Conservation (phyloP, 2,329 filamentous ascomycete species). For the Chaetomium globosum region DNA sequence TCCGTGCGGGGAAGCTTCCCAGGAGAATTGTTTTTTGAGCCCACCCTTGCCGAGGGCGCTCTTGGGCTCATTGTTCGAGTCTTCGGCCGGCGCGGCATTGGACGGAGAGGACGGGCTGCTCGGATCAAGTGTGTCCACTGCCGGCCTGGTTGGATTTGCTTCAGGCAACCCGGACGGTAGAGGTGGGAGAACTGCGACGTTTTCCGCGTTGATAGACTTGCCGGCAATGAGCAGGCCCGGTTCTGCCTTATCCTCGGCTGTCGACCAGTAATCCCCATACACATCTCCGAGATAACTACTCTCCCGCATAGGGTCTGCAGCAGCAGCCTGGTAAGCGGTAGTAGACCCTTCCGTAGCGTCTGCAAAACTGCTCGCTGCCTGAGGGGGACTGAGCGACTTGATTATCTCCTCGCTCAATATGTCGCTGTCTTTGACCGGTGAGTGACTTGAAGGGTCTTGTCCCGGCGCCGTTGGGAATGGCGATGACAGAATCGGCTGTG, state of each 20-base stretch:
- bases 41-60: background rate
- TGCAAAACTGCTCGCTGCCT: constrained; percentile 34
- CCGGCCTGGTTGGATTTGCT: background rate
- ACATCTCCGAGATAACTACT: constrained; percentile 67
- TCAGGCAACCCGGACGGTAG: background rate
- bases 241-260: constrained; percentile 47
- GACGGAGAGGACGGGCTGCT: background rate
- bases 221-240: background rate
- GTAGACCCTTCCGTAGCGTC: constrained; percentile 31
- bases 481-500: constrained; percentile 44
- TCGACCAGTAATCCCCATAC: constrained; percentile 69
- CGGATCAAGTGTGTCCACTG: background rate
- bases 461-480: constrained; percentile 49
- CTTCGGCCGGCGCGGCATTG: background rate
- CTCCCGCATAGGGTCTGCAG: constrained; percentile 46
- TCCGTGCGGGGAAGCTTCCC: constrained; percentile 42
- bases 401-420: constrained; percentile 74
- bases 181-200: background rate
- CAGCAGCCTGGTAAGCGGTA: constrained; percentile 28
- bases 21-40: constrained; percentile 46
- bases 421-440: constrained; percentile 69
- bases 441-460: constrained; percentile 53
- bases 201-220: constrained; percentile 13
- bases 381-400: constrained; percentile 62
- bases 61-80: background rate